Percentiles rank a stretch among this genome's conserved stretches.
These are phyloP conservation scores for Termitomyces heimii DNA, from an alignment of 768 basidiomycete species.

Conservation along the genomic window DNA sequence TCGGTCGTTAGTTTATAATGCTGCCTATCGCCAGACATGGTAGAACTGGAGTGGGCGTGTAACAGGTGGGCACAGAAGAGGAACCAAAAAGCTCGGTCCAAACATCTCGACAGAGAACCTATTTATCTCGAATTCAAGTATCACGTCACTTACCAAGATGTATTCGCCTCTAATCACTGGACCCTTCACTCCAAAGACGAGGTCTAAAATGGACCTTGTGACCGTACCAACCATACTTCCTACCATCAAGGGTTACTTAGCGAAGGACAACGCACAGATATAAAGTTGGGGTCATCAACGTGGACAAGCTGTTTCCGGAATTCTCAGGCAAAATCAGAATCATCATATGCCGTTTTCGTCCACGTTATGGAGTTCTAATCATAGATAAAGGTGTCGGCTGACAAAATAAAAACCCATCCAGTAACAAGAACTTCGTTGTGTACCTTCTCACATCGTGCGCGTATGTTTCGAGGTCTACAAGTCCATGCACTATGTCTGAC, in stretches of 20 bases:
- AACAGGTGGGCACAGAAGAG: background rate
- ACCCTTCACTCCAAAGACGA: slow-evolving; percentile 14
- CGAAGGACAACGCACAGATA: background rate
- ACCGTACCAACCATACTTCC: slow-evolving; percentile 9
- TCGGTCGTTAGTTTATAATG: slow-evolving; percentile 9
- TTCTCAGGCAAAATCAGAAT: background rate
- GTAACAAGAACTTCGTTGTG: background rate
- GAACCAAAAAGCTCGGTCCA: slow-evolving; percentile 3
- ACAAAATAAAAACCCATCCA: background rate
- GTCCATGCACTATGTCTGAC: background rate
- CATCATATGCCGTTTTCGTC: background rate
- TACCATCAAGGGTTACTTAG: slow-evolving; percentile 2
- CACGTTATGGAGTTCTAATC: background rate
- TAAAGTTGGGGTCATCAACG: background rate
- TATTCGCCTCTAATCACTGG: slow-evolving; percentile 14
- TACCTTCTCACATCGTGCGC: background rate
- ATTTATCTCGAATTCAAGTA: slow-evolving; percentile 9
- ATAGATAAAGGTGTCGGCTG: slow-evolving; percentile 1
- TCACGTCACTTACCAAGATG: slow-evolving; percentile 22
- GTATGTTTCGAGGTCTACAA: background rate
- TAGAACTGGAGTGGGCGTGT: background rate
- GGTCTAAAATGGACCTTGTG: slow-evolving; percentile 15
- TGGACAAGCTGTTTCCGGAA: slow-evolving; percentile 1
- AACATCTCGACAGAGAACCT: background rate
- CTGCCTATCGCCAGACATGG: slow-evolving; percentile 7